phyloP scores from a whole-genome alignment of 2,329 filamentous ascomycete species.

The Mycocentrospora acerina region DNA sequence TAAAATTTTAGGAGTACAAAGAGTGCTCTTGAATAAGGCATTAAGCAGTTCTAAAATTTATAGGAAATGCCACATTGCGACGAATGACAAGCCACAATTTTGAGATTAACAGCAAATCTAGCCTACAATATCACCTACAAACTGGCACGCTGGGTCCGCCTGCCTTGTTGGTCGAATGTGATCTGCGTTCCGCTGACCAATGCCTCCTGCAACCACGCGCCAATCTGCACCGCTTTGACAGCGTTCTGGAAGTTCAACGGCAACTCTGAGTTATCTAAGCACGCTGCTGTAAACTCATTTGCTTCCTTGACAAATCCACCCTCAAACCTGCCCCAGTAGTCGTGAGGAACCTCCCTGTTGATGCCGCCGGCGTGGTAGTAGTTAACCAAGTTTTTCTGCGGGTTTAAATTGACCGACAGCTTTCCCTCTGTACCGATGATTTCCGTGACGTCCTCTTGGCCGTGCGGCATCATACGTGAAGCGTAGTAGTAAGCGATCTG shows the following conservation, averaged over 20 bases:
- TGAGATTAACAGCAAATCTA: no score
- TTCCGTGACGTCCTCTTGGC: slow-evolving; percentile 48
- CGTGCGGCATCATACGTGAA: slow-evolving; percentile 46
- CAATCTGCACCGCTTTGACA: slow-evolving; percentile 43
- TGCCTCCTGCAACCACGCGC: slow-evolving; percentile 57
- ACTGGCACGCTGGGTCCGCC: slow-evolving; percentile 17
- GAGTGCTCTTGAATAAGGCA: no score
- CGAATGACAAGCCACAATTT: no score
- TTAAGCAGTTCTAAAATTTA: no score
- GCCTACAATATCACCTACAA: no score
- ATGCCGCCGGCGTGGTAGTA: slow-evolving; percentile 37
- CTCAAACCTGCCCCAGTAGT: slow-evolving; percentile 46
- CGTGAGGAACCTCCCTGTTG: slow-evolving; percentile 38
- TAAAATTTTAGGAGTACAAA: no score
- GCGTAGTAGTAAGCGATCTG: slow-evolving; percentile 50
- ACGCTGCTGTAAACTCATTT: slow-evolving; percentile 42
- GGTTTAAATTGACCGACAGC: slow-evolving; percentile 44
- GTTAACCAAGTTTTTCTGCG: slow-evolving; percentile 37
- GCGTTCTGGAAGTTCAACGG: slow-evolving; percentile 39
- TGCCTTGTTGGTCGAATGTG: slow-evolving; percentile 39
- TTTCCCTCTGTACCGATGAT: slow-evolving; percentile 48
- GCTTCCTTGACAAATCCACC: slow-evolving; percentile 45
- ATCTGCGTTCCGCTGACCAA: slow-evolving; percentile 59
- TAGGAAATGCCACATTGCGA: no score
- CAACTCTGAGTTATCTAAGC: slow-evolving; percentile 41